phyloP scores from a whole-genome alignment of 2,329 filamentous ascomycete species.

The Hypoxylon rubiginosum region DNA sequence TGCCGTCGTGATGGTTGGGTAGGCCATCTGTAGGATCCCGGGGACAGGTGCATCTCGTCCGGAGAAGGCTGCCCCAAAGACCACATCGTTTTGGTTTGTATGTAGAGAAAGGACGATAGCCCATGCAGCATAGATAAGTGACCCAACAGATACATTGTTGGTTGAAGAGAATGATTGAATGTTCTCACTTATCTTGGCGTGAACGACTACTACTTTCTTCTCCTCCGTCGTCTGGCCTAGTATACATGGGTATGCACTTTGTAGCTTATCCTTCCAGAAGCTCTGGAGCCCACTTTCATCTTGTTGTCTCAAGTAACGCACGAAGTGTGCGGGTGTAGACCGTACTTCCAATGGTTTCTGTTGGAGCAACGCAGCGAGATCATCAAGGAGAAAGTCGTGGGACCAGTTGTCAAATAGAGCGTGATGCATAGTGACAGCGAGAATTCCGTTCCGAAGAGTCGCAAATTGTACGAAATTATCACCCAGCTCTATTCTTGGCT shows the following conservation, averaged over 20 bases:
- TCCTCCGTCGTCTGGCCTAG: slow-evolving; percentile 6
- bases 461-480: not conserved
- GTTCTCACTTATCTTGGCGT: not conserved
- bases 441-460: not conserved
- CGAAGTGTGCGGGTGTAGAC: slow-evolving; percentile 25
- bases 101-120: slow-evolving; percentile 36
- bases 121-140: slow-evolving; percentile 32
- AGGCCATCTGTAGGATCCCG: slow-evolving; percentile 61
- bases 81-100: slow-evolving; percentile 53
- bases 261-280: slow-evolving; percentile 22
- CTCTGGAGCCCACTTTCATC: slow-evolving; percentile 5
- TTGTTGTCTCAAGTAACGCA: slow-evolving; percentile 4
- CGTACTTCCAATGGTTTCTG: not conserved
- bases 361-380: slow-evolving; percentile 24
- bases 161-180: slow-evolving; percentile 6
- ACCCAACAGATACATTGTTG: not conserved
- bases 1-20: slow-evolving; percentile 59
- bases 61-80: slow-evolving; percentile 57
- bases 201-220: not conserved
- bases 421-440: slow-evolving; percentile 52
- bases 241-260: slow-evolving; percentile 16
- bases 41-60: slow-evolving; percentile 60
- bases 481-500: not conserved
- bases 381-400: slow-evolving; percentile 48
- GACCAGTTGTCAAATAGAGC: slow-evolving; percentile 54